Conservation (phyloP, 2,329 filamentous ascomycete species). For the Apiospora arundinis region DNA sequence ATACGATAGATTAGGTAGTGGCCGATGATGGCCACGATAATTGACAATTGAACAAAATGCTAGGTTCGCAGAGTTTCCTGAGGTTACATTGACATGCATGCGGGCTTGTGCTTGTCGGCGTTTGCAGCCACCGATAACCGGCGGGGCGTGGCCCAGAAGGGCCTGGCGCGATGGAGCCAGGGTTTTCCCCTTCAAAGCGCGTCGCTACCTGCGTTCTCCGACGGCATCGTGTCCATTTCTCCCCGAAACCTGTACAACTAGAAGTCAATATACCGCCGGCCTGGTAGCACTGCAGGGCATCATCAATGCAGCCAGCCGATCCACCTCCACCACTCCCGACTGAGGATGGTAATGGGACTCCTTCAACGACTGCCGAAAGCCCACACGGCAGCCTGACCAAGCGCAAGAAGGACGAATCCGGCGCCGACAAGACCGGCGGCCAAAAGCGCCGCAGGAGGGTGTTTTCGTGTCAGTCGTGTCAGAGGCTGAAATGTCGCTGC, state of each 20-base stretch:
- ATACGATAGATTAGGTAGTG: neutral
- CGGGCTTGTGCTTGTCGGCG: neutral
- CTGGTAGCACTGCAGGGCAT: slow-evolving; percentile 17
- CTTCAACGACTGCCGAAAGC: neutral
- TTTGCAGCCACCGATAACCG: slow-evolving; percentile 20
- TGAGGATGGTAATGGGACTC: slow-evolving; percentile 11
- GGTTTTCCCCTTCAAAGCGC: neutral
- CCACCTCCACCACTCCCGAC: slow-evolving; percentile 17
- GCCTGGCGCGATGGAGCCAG: neutral
- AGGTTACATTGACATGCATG: slow-evolving; percentile 1
- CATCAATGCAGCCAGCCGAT: slow-evolving; percentile 21
- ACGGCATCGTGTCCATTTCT: slow-evolving; percentile 22
- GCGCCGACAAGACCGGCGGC: neutral
- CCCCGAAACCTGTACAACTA: slow-evolving; percentile 18
- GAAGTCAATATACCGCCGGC: slow-evolving; percentile 8
- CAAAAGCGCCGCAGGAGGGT: slow-evolving; percentile 26
- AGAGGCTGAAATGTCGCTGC: slow-evolving; percentile 28
- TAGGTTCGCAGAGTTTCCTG: neutral
- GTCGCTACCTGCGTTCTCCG: slow-evolving; percentile 22
- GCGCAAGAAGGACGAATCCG: slow-evolving; percentile 24
- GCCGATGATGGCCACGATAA: neutral
- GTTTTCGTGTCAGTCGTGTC: slow-evolving; percentile 28
- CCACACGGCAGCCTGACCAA: slow-evolving; percentile 3
- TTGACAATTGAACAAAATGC: slow-evolving; percentile 1
- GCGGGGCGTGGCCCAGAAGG: neutral